Base-by-base conservation (phyloP, 208 protist species). In the Trichomonas tenax region DNA sequence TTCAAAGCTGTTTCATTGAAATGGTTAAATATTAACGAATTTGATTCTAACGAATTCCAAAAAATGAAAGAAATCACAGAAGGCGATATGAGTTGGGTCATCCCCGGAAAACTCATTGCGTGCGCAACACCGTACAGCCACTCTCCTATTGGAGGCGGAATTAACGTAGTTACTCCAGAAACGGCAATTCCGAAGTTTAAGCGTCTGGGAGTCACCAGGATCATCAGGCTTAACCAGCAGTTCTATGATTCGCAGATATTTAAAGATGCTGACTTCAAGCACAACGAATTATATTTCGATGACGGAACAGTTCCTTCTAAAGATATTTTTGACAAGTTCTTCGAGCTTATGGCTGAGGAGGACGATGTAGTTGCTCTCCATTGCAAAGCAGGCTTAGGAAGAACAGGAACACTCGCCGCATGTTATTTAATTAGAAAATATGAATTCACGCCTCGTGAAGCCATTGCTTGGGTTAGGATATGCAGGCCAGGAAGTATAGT, bases 401-500 rank as follows among this genome's bases (percentile, higher is more conserved):
- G 86, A 34, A 40, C 86, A 10, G 99, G 99, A 31, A 99, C 98
- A 15, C 96, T 99, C 21, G 98, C 99, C 21, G 96, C 41, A 1
- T 89, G 96, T 49, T 97, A 97, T 96, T 44, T 97, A 45, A 97
- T 97, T 51, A 98, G 98, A 93, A 97, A 99, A 89, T 99, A 98
- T 97, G 96, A 96, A 58, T 98, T 99, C 82, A 99, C 98, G 21
- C 98, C 98, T 11, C 96, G 97, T 4, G 98, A 98, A 96, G 97
- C 97, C 14, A 99, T 99, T 88, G 98, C 97, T 10, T 99, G 98
- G 98, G 96, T 99, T 58, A 97, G 99, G n/a, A 96, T 99, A 34
- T 98, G 98, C 96, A 97, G 99, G 34, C 98, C 98, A 11, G 99
- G 99, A 44, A 98, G 98, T 97, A 98, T 99, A 41, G 98, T 99